A percentile compares a stretch with the other conserved stretches of the same genome.
These are phyloP conservation scores for Berberis vulgaris DNA, from an alignment of 164 flowering plant genomes.

Conservation along the genomic window DNA sequence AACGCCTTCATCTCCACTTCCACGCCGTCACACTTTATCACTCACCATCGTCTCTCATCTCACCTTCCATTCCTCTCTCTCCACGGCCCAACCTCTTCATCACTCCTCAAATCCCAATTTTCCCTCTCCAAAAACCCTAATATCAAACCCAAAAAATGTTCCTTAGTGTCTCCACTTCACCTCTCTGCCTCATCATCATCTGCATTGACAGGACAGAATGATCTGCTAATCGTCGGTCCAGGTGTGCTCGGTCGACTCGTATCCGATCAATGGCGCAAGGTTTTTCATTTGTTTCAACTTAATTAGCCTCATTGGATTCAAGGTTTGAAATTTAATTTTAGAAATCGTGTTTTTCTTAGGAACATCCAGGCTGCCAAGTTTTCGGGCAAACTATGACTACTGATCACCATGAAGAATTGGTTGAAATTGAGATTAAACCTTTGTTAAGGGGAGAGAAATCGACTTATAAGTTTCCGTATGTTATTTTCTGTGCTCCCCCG, in stretches of 20 bases:
- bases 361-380: constrained; percentile 69
- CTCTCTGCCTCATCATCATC: constrained; percentile 15
- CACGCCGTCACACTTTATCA: background rate
- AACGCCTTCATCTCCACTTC: background rate
- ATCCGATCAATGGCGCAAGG: constrained; percentile 80
- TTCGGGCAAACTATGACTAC: constrained; percentile 69
- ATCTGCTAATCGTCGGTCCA: constrained; percentile 77
- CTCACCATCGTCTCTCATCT: background rate
- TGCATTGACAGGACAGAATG: constrained; percentile 39
- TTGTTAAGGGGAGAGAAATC: constrained; percentile 34
- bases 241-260: constrained; percentile 90
- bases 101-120: background rate
- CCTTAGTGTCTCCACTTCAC: background rate
- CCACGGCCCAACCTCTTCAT: background rate
- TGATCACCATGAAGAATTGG: constrained; percentile 83
- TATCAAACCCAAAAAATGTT: background rate
- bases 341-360: constrained; percentile 28
- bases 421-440: constrained; percentile 64
- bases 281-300: constrained; percentile 6
- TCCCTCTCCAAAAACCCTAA: constrained; percentile 8
- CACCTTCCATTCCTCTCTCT: background rate
- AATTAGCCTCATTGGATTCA: too few species aligned
- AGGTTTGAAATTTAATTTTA: background rate
- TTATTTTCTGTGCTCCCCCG: constrained; percentile 95
- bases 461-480: constrained; percentile 48